These are phyloP conservation scores for Dictyostelium firmibasis DNA, from an alignment of 78 protist genomes.

Conservation along the genomic window DNA sequence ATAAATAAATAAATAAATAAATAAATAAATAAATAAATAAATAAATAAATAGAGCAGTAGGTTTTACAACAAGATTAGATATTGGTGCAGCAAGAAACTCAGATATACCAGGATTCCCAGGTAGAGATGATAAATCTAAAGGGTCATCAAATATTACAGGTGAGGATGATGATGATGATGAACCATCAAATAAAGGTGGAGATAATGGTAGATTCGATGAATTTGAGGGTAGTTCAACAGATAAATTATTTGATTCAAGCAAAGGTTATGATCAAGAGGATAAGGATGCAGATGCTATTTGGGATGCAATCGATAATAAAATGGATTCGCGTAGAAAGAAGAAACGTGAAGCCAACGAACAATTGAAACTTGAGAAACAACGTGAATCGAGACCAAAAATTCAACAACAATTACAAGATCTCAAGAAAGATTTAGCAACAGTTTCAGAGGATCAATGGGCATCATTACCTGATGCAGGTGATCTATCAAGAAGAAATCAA, in stretches of 20 bases:
- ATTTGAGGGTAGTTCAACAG: conserved; percentile 88
- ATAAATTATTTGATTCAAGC: conserved; percentile 65
- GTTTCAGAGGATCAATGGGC: conserved; percentile 84
- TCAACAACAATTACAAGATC: conserved; percentile 88
- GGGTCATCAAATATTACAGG: conserved; percentile 18
- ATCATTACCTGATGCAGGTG: conserved; percentile 82
- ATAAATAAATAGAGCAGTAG: conserved; percentile 87
- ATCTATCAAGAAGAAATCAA: not conserved
- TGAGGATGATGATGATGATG: conserved; percentile 83
- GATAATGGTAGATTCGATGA: conserved; percentile 90
- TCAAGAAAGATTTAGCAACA: conserved; percentile 75
- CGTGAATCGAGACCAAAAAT: conserved; percentile 86
- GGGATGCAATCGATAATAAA: conserved; percentile 77
- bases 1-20: not conserved
- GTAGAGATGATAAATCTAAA: not conserved
- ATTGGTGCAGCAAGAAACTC: conserved; percentile 90
- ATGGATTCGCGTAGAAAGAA: conserved; percentile 86
- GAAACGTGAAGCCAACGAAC: conserved; percentile 51
- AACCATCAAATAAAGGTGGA: conserved; percentile 79
- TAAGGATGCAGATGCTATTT: conserved; percentile 90
- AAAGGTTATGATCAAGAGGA: conserved; percentile 90
- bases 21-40: not conserved
- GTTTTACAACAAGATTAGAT: conserved; percentile 96
- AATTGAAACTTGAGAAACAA: conserved; percentile 12
- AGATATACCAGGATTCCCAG: conserved; percentile 45